Base-by-base conservation (phyloP, 176 grass and related monocot genomes). In the Pharus latifolius region DNA sequence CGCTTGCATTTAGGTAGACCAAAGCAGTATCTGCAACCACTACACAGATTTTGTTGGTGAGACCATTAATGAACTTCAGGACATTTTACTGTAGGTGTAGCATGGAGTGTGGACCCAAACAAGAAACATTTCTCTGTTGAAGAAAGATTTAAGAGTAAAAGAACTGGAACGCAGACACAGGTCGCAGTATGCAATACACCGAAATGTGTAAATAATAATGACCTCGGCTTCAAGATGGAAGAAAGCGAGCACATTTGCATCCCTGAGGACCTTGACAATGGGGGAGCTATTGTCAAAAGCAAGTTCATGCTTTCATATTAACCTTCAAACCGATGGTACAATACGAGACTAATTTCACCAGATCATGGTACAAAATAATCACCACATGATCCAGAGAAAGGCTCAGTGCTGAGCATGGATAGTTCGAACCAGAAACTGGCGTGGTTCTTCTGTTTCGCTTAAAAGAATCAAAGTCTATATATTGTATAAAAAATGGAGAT, bases 11-110 rank as follows among this genome's bases (percentile, higher is more conserved):
- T 85, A 42, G 48, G 82, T 68, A 45, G 19, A 37, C 68, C 26
- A 27, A 1, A 46, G 43, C 54, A 48, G 55, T 37, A 48, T 23
- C 76, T 14, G 46, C 37, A 49, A 28, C 37, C 10, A n/a, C 63
- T 20, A 23, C 38, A 48, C 64, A 42, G 70, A 49, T 80, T 69
- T 76, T 85, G 49, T 75, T 80, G 70, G 63, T 63, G 30, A 55
- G 63, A 73, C 74, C 69, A 73, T 78, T 13, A 49, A 70, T 65
- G 12, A 6, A 20, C 56, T 25, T 77, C 31, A 28, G 70, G 60
- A 57, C 67, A 40, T 37, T n/a, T 63, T 71, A 8, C 15, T 53
- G 18, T n/a, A n/a, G n/a, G n/a, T n/a, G 23, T 41, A 37, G 14
- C 63, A 64, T 41, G 27, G 22, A 15, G 7, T 35, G 72, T 67